A percentile compares a stretch with the other conserved stretches of the same genome.
Conservation (phyloP, 306 rosid genomes). For the Fragaria nilgerrensis region DNA sequence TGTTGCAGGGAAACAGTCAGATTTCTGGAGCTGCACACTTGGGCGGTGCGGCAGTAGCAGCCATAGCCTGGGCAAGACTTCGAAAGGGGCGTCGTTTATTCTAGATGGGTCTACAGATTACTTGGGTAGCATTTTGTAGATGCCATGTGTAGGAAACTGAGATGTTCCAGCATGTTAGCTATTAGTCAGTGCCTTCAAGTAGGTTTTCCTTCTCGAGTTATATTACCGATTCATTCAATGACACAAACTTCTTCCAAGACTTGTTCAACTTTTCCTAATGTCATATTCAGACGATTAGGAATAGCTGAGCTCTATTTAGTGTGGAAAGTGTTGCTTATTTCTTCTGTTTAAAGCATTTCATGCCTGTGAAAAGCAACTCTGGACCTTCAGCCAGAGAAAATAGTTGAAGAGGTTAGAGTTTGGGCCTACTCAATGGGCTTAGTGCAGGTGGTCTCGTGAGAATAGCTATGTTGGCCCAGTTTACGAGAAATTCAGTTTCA, state of each 20-base stretch:
- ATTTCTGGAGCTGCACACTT: conserved; percentile 82
- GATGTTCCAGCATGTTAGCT: neutral
- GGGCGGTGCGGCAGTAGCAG: conserved; percentile 92
- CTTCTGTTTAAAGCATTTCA: neutral
- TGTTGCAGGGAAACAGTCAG: conserved; percentile 54
- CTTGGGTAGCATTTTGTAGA: neutral
- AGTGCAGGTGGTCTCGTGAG: neutral
- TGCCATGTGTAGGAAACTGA: neutral
- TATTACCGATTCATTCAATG: neutral
- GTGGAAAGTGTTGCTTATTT: neutral
- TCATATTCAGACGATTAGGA: neutral
- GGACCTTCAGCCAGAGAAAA: no score
- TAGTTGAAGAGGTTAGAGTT: no score
- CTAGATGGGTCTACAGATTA: neutral
- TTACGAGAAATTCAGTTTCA: neutral
- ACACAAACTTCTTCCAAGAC: neutral
- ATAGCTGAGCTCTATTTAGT: neutral
- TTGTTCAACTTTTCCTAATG: neutral
- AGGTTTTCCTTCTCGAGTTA: neutral
- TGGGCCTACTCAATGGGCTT: neutral
- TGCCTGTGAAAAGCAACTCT: no score
- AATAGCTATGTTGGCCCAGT: neutral
- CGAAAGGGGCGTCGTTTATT: conserved; percentile 69
- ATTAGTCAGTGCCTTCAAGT: neutral
- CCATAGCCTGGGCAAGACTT: conserved; percentile 69